These are phyloP conservation scores for Acacia acuminata DNA, from an alignment of 306 rosid genomes.

Conservation along the genomic window DNA sequence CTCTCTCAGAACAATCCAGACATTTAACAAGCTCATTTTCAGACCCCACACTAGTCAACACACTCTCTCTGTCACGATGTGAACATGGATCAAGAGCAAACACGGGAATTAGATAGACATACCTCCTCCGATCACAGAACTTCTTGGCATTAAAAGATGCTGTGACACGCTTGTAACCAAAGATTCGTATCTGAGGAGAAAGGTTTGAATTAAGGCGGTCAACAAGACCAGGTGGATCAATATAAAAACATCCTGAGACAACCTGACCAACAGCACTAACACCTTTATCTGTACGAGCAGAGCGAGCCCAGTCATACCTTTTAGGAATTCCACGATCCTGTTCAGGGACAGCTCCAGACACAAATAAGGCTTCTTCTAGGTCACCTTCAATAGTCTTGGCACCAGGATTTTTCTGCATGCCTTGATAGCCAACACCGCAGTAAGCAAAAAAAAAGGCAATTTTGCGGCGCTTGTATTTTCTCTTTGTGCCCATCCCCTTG, in stretches of 20 bases:
- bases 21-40: slow-evolving; percentile 74
- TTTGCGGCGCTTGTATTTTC: slow-evolving; percentile 79
- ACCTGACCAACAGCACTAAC: slow-evolving; percentile 98
- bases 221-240: slow-evolving; percentile 91
- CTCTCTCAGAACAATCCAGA: slow-evolving; percentile 81
- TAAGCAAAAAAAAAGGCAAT: slow-evolving; percentile 87
- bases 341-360: slow-evolving; percentile 80
- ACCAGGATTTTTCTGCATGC: slow-evolving; percentile 98
- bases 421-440: slow-evolving; percentile 95
- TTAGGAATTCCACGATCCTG: slow-evolving; percentile 71
- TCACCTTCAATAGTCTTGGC: slow-evolving; percentile 97
- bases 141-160: slow-evolving; percentile 86
- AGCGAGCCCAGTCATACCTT: slow-evolving; percentile 92
- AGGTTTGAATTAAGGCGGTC: slow-evolving; percentile 83
- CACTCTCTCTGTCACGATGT: slow-evolving; percentile 91
- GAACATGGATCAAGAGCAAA: slow-evolving; percentile 82
- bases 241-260: slow-evolving; percentile 85
- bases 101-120: slow-evolving; percentile 83
- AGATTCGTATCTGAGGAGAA: slow-evolving; percentile 75
- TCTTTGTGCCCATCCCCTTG: slow-evolving; percentile 38
- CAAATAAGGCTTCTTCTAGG: slow-evolving; percentile 81
- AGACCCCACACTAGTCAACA: slow-evolving; percentile 88
- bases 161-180: slow-evolving; percentile 87
- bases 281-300: slow-evolving; percentile 95
- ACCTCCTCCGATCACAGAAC: slow-evolving; percentile 96